These are phyloP conservation scores for Trichoderma aggressivum DNA, from an alignment of 2,329 filamentous ascomycete genomes.

Conservation along the genomic window DNA sequence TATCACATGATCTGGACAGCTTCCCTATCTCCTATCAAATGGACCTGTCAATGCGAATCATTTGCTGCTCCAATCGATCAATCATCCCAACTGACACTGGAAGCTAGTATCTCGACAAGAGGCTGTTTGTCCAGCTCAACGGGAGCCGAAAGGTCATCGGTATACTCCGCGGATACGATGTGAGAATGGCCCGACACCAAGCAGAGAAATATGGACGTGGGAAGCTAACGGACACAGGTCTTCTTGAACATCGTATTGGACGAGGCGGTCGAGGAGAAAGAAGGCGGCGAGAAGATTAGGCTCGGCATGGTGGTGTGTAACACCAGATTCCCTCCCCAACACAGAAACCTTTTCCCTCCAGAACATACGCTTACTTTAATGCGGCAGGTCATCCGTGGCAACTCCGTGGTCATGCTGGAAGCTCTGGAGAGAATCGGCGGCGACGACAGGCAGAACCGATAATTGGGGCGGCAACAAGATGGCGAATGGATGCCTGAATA, in stretches of 20 bases:
- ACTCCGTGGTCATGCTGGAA: constrained; percentile 98
- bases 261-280: constrained; percentile 92
- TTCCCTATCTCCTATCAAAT: not conserved
- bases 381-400: constrained; percentile 82
- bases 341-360: not conserved
- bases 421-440: constrained; percentile 67
- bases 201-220: constrained; percentile 48
- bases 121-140: constrained; percentile 95
- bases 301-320: constrained; percentile 85
- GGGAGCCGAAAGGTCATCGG: constrained; percentile 97
- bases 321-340: not conserved
- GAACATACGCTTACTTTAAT: not conserved
- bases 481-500: constrained; percentile 21
- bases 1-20: not conserved
- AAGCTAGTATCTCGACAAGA: constrained; percentile 93
- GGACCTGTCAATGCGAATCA: not conserved
- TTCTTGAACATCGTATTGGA: constrained; percentile 98
- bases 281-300: constrained; percentile 82
- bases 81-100: not conserved
- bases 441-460: constrained; percentile 47
- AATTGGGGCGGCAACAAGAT: constrained; percentile 24
- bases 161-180: constrained; percentile 92
- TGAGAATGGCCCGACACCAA: constrained; percentile 43
- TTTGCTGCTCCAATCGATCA: not conserved
- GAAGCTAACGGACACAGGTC: constrained; percentile 56